phyloP scores from a whole-genome alignment of 106 monocot species.

The Dioscorea alata region DNA sequence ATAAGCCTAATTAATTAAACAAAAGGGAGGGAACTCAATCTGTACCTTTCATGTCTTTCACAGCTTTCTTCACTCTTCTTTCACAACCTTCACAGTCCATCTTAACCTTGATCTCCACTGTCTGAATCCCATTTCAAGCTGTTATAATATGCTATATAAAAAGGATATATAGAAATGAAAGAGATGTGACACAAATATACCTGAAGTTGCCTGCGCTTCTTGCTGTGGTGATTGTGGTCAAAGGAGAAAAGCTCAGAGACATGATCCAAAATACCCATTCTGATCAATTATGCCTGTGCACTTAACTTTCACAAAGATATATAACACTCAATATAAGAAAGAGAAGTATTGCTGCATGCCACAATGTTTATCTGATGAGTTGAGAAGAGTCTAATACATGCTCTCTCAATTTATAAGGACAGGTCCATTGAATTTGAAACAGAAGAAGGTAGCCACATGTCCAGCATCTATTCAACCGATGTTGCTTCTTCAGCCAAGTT shows the following conservation, averaged over 20 bases:
- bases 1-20: neutral
- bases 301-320: no score
- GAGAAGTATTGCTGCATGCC: no score
- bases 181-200: neutral
- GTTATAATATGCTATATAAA: neutral
- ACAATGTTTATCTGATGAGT: no score
- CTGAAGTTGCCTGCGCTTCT: neutral
- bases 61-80: slow-evolving; percentile 4
- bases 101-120: slow-evolving; percentile 5
- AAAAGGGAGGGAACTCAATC: neutral
- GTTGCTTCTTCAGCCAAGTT: no score
- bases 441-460: no score
- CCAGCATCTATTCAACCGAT: no score
- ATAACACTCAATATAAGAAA: no score
- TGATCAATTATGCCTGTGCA: no score
- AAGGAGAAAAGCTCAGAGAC: neutral
- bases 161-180: neutral
- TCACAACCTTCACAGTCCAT: slow-evolving; percentile 17
- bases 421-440: no score
- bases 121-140: neutral
- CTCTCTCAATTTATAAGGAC: no score
- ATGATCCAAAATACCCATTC: neutral
- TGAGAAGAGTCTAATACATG: no score
- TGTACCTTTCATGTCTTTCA: slow-evolving; percentile 8
- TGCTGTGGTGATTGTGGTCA: neutral